Evolutionary conservation across 495 filamentous ascomycete species (phyloP).

Genomic region (Pyrenula aspistea): DNA sequence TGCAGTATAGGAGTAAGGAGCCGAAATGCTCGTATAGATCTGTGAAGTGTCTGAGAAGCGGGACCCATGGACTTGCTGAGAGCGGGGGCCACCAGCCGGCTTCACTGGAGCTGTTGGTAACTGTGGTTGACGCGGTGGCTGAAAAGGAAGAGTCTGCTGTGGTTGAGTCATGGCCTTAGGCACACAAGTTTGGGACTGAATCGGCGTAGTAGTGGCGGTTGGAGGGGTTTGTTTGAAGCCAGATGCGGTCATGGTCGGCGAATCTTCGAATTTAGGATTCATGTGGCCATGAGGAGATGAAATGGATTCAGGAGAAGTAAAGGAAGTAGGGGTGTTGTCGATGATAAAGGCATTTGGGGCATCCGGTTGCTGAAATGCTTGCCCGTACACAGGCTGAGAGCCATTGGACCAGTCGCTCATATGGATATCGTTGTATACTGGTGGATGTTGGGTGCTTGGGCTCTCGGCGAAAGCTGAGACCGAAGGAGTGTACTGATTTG

Average conservation of each 20-base stretch:
- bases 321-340: constrained; percentile 47
- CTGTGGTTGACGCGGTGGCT: constrained; percentile 28
- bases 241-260: constrained; percentile 7
- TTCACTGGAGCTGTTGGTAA: constrained; percentile 14
- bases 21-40: constrained; percentile 79
- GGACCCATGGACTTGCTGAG: not conserved
- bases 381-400: constrained; percentile 9
- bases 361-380: constrained; percentile 19
- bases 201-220: constrained; percentile 5
- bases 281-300: constrained; percentile 32
- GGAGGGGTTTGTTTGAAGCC: constrained; percentile 13
- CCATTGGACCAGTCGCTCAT: constrained; percentile 33
- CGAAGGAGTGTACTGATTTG: constrained; percentile 31
- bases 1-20: constrained; percentile 79
- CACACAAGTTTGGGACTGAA: constrained; percentile 13
- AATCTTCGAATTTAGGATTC: constrained; percentile 7
- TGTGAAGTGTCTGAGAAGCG: constrained; percentile 49
- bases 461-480: constrained; percentile 27
- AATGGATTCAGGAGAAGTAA: constrained; percentile 47
- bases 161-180: constrained; percentile 37
- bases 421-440: constrained; percentile 35
- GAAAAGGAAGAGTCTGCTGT: constrained; percentile 30
- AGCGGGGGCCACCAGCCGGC: constrained; percentile 30
- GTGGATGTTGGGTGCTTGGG: constrained; percentile 30
- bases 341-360: constrained; percentile 61